Percentiles rank a stretch among this genome's conserved stretches.
Conservation (phyloP, 495 filamentous ascomycete genomes). For the Hypoxylon crocopeplum region DNA sequence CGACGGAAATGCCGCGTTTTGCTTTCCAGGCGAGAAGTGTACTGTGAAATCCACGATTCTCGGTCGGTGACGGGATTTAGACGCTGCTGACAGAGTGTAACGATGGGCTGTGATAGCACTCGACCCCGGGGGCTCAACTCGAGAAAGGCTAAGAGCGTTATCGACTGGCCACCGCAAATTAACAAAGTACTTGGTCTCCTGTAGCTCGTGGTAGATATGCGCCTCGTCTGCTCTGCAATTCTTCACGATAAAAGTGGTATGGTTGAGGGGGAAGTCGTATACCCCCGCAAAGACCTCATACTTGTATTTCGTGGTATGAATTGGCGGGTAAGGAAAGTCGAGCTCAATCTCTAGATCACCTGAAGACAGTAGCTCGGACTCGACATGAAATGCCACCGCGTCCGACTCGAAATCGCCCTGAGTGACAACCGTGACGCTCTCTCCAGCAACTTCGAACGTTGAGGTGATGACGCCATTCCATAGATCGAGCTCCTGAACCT, state of each 20-base stretch:
- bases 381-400: constrained; percentile 45
- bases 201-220: constrained; percentile 45
- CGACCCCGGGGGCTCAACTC: constrained; percentile 23
- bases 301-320: constrained; percentile 41
- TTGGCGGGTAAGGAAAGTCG: constrained; percentile 51
- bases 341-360: constrained; percentile 47
- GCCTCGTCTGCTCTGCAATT: constrained; percentile 22
- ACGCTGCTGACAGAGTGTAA: constrained; percentile 17
- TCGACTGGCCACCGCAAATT: constrained; percentile 43
- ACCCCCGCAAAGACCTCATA: constrained; percentile 46
- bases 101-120: constrained; percentile 24
- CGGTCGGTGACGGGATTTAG: constrained; percentile 8
- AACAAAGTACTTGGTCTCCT: constrained; percentile 47
- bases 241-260: constrained; percentile 31
- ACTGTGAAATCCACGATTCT: constrained; percentile 29
- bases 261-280: constrained; percentile 39
- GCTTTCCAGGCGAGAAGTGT: constrained; percentile 28
- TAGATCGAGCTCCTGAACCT: constrained; percentile 45
- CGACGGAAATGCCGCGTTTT: constrained; percentile 19
- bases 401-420: constrained; percentile 46
- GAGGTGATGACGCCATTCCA: constrained; percentile 49
- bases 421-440: constrained; percentile 42
- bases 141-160: constrained; percentile 31
- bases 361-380: constrained; percentile 38
- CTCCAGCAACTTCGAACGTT: constrained; percentile 40